Percentiles rank a stretch among this genome's conserved stretches.
phyloP scores from a whole-genome alignment of 2,329 filamentous ascomycete species.

The Didymella sp. region DNA sequence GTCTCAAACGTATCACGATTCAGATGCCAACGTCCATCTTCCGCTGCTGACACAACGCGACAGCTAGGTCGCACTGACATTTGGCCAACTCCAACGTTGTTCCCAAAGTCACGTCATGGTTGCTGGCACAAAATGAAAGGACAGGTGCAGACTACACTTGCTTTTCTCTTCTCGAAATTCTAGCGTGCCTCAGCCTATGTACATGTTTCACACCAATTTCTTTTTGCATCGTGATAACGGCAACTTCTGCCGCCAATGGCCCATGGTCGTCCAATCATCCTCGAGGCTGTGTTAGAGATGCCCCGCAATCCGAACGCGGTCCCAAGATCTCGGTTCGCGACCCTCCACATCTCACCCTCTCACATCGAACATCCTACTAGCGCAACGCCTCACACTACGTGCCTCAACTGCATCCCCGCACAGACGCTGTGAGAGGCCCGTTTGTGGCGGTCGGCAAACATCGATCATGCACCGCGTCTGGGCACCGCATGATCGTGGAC shows the following conservation, averaged over 20 bases:
- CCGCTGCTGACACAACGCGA: slow-evolving; percentile 8
- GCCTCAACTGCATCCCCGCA: slow-evolving; percentile 12
- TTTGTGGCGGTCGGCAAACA: slow-evolving; percentile 17
- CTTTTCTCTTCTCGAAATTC: slow-evolving; percentile 29
- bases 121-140: slow-evolving; percentile 12
- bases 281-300: slow-evolving; percentile 1
- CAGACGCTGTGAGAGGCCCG: slow-evolving; percentile 21
- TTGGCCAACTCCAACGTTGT: slow-evolving; percentile 7
- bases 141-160: slow-evolving; percentile 2
- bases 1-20: slow-evolving; percentile 17
- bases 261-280: slow-evolving; percentile 13
- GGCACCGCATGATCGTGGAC: slow-evolving; percentile 16
- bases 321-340: slow-evolving; percentile 11
- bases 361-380: slow-evolving; percentile 11
- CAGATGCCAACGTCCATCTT: slow-evolving; percentile 11
- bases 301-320: slow-evolving; percentile 7
- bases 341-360: slow-evolving; percentile 17
- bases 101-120: slow-evolving; percentile 11
- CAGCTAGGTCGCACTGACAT: slow-evolving; percentile 1
- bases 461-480: slow-evolving; percentile 19
- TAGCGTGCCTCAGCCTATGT: slow-evolving; percentile 25
- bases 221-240: slow-evolving; percentile 15
- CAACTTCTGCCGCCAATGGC: slow-evolving; percentile 3
- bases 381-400: slow-evolving; percentile 14
- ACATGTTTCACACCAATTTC: slow-evolving; percentile 18